A percentile compares a stretch with the other conserved stretches of the same genome.
phyloP scores from a whole-genome alignment of 768 basidiomycete genomes.

The Obba rivulosa region DNA sequence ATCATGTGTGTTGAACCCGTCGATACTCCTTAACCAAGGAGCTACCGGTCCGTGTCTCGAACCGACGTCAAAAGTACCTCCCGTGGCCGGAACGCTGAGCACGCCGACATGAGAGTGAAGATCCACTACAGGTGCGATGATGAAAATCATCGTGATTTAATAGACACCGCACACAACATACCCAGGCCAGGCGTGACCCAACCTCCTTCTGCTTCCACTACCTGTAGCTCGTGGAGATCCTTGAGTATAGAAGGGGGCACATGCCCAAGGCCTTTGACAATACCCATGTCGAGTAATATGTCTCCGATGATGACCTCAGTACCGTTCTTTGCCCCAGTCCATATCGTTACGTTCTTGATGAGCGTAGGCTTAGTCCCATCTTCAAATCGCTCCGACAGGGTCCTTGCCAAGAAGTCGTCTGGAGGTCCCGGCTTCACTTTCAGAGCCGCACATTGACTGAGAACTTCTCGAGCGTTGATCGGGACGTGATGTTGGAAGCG shows the following conservation, averaged over 20 bases:
- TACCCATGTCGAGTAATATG: conserved; percentile 61
- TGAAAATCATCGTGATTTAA: conserved; percentile 6
- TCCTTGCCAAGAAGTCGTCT: conserved; percentile 23
- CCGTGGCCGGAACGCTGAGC: conserved; percentile 49
- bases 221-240: conserved; percentile 39
- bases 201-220: conserved; percentile 52
- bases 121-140: conserved; percentile 23
- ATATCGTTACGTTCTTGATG: conserved; percentile 67
- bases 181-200: conserved; percentile 67
- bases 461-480: conserved; percentile 20
- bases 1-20: conserved; percentile 86
- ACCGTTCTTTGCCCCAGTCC: conserved; percentile 56
- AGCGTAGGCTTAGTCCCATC: conserved; percentile 59
- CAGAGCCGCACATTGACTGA: conserved; percentile 27
- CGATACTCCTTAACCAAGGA: conserved; percentile 78
- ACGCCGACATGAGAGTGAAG: conserved; percentile 72
- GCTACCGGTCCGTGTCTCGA: conserved; percentile 62
- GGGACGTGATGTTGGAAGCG: conserved; percentile 14
- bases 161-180: conserved; percentile 25
- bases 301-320: conserved; percentile 53
- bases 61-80: conserved; percentile 43
- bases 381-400: conserved; percentile 58
- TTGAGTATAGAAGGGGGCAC: conserved; percentile 33
- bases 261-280: conserved; percentile 54
- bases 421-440: conserved; percentile 25